Percentiles rank a stretch among this genome's conserved stretches.
phyloP scores from a whole-genome alignment of 352 stramenopile genomes.

The Globisporangium polare region DNA sequence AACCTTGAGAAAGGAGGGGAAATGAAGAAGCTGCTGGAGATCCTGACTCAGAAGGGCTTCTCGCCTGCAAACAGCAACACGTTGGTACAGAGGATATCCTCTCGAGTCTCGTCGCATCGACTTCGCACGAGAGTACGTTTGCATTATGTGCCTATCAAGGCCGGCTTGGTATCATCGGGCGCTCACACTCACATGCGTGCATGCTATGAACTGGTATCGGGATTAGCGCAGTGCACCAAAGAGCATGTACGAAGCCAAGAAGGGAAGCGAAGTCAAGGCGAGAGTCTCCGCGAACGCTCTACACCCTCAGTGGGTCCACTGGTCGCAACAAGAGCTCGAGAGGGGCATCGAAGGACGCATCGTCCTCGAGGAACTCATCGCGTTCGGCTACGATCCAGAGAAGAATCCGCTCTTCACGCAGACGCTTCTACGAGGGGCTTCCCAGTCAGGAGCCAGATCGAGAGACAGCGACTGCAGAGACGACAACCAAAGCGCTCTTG shows the following conservation, averaged over 20 bases:
- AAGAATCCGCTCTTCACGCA: slow-evolving; percentile 58
- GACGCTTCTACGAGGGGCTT: slow-evolving; percentile 22
- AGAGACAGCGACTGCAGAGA: slow-evolving; percentile 13
- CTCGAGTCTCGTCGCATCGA: slow-evolving; percentile 40
- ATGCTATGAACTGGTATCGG: slow-evolving; percentile 3
- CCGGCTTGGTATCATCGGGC: not conserved
- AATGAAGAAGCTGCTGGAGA: slow-evolving; percentile 45
- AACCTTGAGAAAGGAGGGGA: slow-evolving; percentile 57
- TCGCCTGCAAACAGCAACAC: slow-evolving; percentile 37
- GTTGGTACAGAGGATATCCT: slow-evolving; percentile 67
- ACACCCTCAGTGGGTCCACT: slow-evolving; percentile 61
- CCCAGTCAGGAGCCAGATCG: not conserved
- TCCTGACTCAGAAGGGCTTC: slow-evolving; percentile 59
- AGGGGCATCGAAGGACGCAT: slow-evolving; percentile 55
- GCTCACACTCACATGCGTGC: not conserved
- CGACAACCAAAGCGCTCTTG: slow-evolving; percentile 10
- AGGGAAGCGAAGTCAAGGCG: slow-evolving; percentile 6
- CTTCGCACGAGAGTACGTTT: slow-evolving; percentile 42
- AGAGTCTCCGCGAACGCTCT: slow-evolving; percentile 22
- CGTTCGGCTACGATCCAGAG: slow-evolving; percentile 42
- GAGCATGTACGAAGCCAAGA: slow-evolving; percentile 33
- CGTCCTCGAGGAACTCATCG: slow-evolving; percentile 50
- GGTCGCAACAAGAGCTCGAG: slow-evolving; percentile 54
- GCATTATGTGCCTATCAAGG: not conserved
- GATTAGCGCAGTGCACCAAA: slow-evolving; percentile 34